Conservation (phyloP, 2,329 filamentous ascomycete species). For the Neospermospora avenae region DNA sequence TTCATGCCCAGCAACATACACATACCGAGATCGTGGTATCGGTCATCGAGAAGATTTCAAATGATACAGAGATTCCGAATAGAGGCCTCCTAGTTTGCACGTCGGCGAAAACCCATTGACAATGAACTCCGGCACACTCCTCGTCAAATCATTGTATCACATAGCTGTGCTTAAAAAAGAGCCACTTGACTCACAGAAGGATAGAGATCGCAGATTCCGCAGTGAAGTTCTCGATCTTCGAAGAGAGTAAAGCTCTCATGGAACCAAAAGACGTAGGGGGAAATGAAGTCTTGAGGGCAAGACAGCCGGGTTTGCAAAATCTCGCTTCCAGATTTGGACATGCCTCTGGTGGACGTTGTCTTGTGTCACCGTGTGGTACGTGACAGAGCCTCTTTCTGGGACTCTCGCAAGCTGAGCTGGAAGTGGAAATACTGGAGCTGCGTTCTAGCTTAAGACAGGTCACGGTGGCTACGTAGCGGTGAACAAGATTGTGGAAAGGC, state of each 20-base stretch:
- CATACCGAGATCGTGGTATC: neutral
- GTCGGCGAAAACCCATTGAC: neutral
- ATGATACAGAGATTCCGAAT: constrained; percentile 1
- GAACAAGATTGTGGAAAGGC: neutral
- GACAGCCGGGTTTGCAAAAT: neutral
- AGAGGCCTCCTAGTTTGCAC: neutral
- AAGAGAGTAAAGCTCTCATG: neutral
- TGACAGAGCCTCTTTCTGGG: constrained; percentile 3
- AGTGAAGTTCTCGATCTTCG: neutral
- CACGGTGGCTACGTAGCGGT: neutral
- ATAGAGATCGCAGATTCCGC: neutral
- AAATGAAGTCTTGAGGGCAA: neutral
- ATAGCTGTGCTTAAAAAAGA: neutral
- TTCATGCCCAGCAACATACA: neutral
- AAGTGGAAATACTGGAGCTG: neutral
- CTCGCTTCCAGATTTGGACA: neutral
- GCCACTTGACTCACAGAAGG: neutral
- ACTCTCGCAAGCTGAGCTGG: neutral
- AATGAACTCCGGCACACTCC: neutral
- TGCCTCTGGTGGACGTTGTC: neutral
- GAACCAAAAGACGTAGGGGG: neutral
- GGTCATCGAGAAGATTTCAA: neutral
- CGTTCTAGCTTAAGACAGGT: neutral
- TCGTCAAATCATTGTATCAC: constrained; percentile 1
- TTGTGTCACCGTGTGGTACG: constrained; percentile 10